Evolutionary conservation across 306 rosid genomes (phyloP).

Genomic region (Castanospermum australe): DNA sequence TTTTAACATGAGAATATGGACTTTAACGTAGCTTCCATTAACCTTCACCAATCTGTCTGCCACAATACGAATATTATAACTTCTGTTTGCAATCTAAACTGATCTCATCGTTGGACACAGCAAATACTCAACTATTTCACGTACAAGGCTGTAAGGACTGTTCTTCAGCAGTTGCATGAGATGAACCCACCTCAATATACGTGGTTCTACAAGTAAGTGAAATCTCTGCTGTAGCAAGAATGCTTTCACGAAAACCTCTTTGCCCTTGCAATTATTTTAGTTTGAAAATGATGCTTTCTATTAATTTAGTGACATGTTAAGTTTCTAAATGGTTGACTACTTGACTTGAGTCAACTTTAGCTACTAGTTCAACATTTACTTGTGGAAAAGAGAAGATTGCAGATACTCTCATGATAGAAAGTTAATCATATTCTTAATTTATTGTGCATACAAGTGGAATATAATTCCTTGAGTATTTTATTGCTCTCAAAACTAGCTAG

Average conservation of each 20-base stretch:
- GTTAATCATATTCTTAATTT: not conserved
- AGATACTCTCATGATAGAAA: too few relatives aligned
- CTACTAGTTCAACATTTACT: not conserved
- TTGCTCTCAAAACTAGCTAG: not conserved
- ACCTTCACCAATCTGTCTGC: not conserved
- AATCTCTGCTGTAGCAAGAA: not conserved
- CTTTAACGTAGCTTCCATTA: not conserved
- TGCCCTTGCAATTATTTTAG: not conserved
- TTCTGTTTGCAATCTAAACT: constrained; percentile 30
- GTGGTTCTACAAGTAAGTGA: constrained; percentile 90
- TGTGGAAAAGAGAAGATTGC: not conserved
- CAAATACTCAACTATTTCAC: constrained; percentile 95
- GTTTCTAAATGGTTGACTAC: not conserved
- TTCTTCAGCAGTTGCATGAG: constrained; percentile 86
- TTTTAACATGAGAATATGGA: not conserved
- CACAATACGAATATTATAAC: not conserved
- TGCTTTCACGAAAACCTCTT: not conserved
- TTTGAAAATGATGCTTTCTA: not conserved
- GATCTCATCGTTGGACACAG: constrained; percentile 52
- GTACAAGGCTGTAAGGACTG: constrained; percentile 93
- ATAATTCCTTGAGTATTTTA: too few relatives aligned
- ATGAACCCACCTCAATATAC: constrained; percentile 91
- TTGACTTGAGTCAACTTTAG: not conserved
- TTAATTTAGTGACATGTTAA: not conserved
- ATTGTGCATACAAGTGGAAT: not conserved